Evolutionary conservation across 768 basidiomycete genomes (phyloP).

Genomic region (Amanita exitialis): DNA sequence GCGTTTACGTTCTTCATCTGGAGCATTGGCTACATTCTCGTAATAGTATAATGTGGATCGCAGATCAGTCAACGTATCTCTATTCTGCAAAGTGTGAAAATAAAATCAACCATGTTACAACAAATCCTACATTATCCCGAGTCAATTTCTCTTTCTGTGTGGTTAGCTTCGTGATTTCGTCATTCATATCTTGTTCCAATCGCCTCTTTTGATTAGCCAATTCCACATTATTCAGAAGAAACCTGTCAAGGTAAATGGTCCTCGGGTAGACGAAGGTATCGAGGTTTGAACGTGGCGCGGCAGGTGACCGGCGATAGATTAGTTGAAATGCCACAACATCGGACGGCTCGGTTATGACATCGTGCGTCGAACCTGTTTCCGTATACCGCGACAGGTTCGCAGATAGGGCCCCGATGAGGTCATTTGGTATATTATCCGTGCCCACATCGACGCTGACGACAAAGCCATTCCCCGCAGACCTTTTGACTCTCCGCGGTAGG

Average conservation of each 20-base stretch:
- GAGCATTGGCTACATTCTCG: conserved; percentile 49
- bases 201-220: conserved; percentile 26
- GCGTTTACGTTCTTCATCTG: conserved; percentile 34
- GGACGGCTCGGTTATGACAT: conserved; percentile 54
- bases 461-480: conserved; percentile 23
- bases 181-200: conserved; percentile 28
- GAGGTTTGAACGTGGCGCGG: conserved; percentile 10
- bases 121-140: conserved; percentile 40
- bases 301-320: conserved; percentile 14
- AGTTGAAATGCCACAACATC: conserved; percentile 54
- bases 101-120: neutral
- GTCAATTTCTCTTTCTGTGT: conserved; percentile 37
- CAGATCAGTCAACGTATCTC: conserved; percentile 54
- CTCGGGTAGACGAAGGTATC: conserved; percentile 53
- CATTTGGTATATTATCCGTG: conserved; percentile 30
- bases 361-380: conserved; percentile 27
- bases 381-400: conserved; percentile 25
- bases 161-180: conserved; percentile 37
- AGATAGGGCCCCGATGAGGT: conserved; percentile 50
- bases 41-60: conserved; percentile 60
- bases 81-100: conserved; percentile 28
- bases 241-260: conserved; percentile 63
- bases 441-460: conserved; percentile 46
- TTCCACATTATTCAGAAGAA: conserved; percentile 49
- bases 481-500: conserved; percentile 12